These are phyloP conservation scores for Diaporthe citrichinensis DNA, from an alignment of 2,329 filamentous ascomycete species.

Conservation along the genomic window DNA sequence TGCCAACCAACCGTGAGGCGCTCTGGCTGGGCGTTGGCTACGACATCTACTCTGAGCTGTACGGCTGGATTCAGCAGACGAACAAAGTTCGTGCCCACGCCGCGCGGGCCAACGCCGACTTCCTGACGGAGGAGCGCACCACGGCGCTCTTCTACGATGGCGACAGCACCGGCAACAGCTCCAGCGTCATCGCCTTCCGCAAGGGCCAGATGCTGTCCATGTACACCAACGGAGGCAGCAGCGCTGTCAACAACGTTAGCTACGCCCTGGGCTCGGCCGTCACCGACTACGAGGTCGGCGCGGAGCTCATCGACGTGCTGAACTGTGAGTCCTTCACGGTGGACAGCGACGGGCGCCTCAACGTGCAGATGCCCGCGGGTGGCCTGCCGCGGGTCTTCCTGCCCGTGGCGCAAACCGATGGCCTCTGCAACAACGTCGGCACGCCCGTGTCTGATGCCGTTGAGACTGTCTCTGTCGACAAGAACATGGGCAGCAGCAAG, in stretches of 20 bases:
- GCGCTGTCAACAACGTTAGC: constrained; percentile 44
- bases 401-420: constrained; percentile 44
- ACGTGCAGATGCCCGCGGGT: constrained; percentile 54
- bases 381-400: constrained; percentile 61
- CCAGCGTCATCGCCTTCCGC: constrained; percentile 57
- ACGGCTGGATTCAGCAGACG: constrained; percentile 59
- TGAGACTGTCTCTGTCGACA: not conserved
- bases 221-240: constrained; percentile 56
- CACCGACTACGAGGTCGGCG: constrained; percentile 53
- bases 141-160: constrained; percentile 54
- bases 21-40: constrained; percentile 62
- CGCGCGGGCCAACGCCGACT: constrained; percentile 53
- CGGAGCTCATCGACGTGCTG: constrained; percentile 58
- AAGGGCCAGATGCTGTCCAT: constrained; percentile 60
- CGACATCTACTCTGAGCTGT: constrained; percentile 56
- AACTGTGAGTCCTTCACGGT: constrained; percentile 59
- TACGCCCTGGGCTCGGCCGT: constrained; percentile 51
- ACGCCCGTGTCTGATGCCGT: constrained; percentile 9
- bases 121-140: constrained; percentile 54
- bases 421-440: constrained; percentile 33
- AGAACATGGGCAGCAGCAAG: constrained; percentile 27
- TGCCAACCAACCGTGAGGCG: constrained; percentile 63
- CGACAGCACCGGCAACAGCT: constrained; percentile 34
- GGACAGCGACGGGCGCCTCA: constrained; percentile 58
- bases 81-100: constrained; percentile 65